Evolutionary conservation across 2,329 filamentous ascomycete genomes (phyloP).

Genomic region (Tolypocladium amazonense): DNA sequence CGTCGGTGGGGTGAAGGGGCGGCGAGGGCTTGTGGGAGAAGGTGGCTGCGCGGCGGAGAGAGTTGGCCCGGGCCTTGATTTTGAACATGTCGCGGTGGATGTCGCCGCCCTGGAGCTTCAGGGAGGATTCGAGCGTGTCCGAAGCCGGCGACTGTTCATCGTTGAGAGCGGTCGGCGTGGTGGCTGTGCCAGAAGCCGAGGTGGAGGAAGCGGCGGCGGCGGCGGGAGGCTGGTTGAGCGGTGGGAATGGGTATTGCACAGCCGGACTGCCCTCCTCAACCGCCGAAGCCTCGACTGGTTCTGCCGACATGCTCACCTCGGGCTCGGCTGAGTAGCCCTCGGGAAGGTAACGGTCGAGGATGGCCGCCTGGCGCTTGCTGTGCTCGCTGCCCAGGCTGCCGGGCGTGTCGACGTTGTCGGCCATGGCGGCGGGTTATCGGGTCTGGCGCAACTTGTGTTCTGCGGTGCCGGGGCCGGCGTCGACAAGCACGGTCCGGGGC

Average conservation of each 20-base stretch:
- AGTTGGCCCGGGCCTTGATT: slow-evolving; percentile 47
- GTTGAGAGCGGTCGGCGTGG: background rate
- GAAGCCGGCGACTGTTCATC: slow-evolving; percentile 13
- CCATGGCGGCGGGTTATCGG: slow-evolving; percentile 9
- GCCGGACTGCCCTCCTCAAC: background rate
- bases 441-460: background rate
- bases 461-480: background rate
- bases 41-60: slow-evolving; percentile 50
- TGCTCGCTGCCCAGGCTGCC: slow-evolving; percentile 16
- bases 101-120: slow-evolving; percentile 65
- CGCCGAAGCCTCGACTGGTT: slow-evolving; percentile 5
- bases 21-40: slow-evolving; percentile 46
- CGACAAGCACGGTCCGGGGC: background rate
- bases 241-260: slow-evolving; percentile 1
- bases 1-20: slow-evolving; percentile 16
- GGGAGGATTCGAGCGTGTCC: slow-evolving; percentile 48
- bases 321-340: slow-evolving; percentile 28
- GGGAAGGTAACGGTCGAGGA: slow-evolving; percentile 25
- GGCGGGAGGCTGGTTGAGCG: background rate
- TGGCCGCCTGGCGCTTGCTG: slow-evolving; percentile 21
- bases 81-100: slow-evolving; percentile 71
- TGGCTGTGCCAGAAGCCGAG: slow-evolving; percentile 8
- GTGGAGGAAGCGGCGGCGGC: slow-evolving; percentile 5
- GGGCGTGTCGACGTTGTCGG: slow-evolving; percentile 13
- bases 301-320: slow-evolving; percentile 19